Base-by-base conservation (phyloP, 257 asterid species). In the Penstemon newberryi region DNA sequence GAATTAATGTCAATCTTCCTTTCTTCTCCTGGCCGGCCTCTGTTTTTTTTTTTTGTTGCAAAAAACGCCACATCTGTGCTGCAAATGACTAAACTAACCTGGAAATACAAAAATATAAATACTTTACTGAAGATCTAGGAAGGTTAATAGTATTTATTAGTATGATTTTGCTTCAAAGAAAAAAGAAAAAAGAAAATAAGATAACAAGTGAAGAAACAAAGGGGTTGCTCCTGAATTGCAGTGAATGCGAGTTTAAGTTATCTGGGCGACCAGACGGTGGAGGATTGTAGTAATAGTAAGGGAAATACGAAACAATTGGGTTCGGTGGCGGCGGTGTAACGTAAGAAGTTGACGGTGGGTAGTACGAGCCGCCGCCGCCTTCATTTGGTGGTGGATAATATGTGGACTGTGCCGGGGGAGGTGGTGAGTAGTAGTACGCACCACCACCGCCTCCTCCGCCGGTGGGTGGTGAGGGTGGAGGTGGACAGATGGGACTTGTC, bases 271-370 rank as follows among this genome's bases (percentile, higher is more conserved):
- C 38, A 4, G 70, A 5, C 56, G 81, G 76, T n/a, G 95, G 85
- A 1, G 89, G 86, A 56, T 15, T 79, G 60, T 79, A 19, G 61
- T 15, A 79, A 75, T 82, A 82, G 56, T 3, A 82, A 3, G 96
- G 96, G 46, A 71, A 87, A 55, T 84, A 84, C 4, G 91, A 78
- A 39, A 77, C 71, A 60, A 84, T 73, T 3, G 86, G 89, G 56
- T 78, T 81, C 2, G 96, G 96, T 4, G 93, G 91, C 46, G 89
- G 78, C 41, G 90, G 89, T 3, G 61, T 67, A 0, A 53, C 82
- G 52, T 46, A 47, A 12, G 80, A 71, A 5, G 54, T 60, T 1
- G 72, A 12, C 36, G 85, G 81, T 56, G 86, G 87, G 4, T 60
- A 63, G 79, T 75, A 75, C 55, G 64, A 55, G 47, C 74, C 79